These are phyloP conservation scores for Earliella scabrosa DNA, from an alignment of 1,284 basidiomycete species.

Conservation along the genomic window DNA sequence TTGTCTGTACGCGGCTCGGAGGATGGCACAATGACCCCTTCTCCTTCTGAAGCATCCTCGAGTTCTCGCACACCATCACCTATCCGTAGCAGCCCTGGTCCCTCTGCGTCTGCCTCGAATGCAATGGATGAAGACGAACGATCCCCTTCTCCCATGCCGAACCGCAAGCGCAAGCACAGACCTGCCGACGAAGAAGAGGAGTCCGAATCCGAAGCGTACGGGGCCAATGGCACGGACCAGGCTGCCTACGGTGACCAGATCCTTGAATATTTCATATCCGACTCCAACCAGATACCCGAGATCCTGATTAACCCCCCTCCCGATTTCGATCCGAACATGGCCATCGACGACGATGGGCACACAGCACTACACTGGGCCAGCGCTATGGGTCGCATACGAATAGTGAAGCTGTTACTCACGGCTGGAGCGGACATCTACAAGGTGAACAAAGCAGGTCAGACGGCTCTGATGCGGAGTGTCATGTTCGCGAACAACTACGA, in stretches of 20 bases:
- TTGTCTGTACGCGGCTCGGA: constrained; percentile 71
- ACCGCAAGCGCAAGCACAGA: constrained; percentile 39
- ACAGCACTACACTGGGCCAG: constrained; percentile 99
- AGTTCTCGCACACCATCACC: constrained; percentile 92
- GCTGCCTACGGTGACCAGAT: constrained; percentile 91
- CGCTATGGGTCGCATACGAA: constrained; percentile 97
- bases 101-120: constrained; percentile 44
- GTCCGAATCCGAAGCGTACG: constrained; percentile 11
- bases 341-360: constrained; percentile 98
- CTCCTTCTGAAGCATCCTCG: constrained; percentile 84
- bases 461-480: constrained; percentile 97
- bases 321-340: constrained; percentile 96
- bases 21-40: constrained; percentile 85
- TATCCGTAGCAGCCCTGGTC: constrained; percentile 59
- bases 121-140: constrained; percentile 42
- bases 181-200: constrained; percentile 24
- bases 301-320: constrained; percentile 89
- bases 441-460: constrained; percentile 97
- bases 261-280: constrained; percentile 98
- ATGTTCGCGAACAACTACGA: constrained; percentile 99
- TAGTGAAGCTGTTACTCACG: constrained; percentile 93
- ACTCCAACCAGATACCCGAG: constrained; percentile 91
- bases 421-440: constrained; percentile 98
- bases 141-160: constrained; percentile 36
- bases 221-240: constrained; percentile 38